Evolutionary conservation across 2,329 filamentous ascomycete species (phyloP).

Genomic region (Westerdykella sp.): DNA sequence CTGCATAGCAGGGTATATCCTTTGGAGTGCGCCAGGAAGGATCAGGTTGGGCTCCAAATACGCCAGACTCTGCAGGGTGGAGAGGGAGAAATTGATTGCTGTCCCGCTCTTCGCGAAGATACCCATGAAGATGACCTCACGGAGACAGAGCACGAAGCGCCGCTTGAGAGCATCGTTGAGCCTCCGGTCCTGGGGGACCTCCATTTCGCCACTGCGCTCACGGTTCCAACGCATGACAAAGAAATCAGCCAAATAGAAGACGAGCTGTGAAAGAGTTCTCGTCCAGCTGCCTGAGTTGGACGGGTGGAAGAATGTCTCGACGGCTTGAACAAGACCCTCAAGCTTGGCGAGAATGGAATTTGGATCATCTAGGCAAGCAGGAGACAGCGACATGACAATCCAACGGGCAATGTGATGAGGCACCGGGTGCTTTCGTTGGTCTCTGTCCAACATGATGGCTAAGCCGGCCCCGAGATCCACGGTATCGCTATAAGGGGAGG

Average conservation of each 20-base stretch:
- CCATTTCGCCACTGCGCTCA: conserved; percentile 86
- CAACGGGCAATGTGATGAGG: conserved; percentile 88
- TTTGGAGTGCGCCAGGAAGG: conserved; percentile 83
- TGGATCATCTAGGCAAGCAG: conserved; percentile 67
- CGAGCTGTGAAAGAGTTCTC: conserved; percentile 78
- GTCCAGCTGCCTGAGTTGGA: conserved; percentile 95
- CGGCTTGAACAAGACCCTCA: conserved; percentile 85
- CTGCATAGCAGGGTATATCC: conserved; percentile 95
- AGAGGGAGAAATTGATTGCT: conserved; percentile 85
- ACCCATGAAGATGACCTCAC: conserved; percentile 96
- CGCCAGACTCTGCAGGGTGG: conserved; percentile 79
- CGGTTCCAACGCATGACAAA: conserved; percentile 98
- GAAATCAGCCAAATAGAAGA: conserved; percentile 88
- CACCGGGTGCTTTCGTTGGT: conserved; percentile 86
- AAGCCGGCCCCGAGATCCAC: conserved; percentile 79
- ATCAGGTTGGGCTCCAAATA: conserved; percentile 89
- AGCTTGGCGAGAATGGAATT: conserved; percentile 78
- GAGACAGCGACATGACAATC: conserved; percentile 89
- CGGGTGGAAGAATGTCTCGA: conserved; percentile 98
- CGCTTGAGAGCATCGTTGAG: conserved; percentile 76
- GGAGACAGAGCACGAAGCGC: conserved; percentile 81
- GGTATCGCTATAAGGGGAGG: conserved; percentile 75
- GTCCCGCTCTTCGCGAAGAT: conserved; percentile 94
- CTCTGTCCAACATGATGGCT: conserved; percentile 81
- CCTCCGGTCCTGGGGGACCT: conserved; percentile 70